Conservation (phyloP, 2,329 filamentous ascomycete species). For the Hypoxylon sp. region DNA sequence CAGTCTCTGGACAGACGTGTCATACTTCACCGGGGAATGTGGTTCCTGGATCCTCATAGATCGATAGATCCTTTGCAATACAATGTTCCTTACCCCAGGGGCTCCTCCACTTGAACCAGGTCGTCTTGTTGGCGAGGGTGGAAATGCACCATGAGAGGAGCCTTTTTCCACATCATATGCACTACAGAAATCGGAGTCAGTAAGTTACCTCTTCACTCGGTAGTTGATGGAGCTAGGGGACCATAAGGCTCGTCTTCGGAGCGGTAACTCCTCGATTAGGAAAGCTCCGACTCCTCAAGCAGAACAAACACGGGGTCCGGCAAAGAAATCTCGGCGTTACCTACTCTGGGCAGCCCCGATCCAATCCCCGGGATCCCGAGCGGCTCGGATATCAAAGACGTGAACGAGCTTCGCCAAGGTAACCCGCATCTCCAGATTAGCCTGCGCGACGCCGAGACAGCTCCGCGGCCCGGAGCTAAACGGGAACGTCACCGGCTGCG, state of each 20-base stretch:
- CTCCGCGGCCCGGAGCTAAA: slow-evolving; percentile 46
- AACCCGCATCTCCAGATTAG: slow-evolving; percentile 48
- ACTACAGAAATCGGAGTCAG: slow-evolving; percentile 5
- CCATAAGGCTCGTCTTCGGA: neutral
- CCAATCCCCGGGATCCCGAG: slow-evolving; percentile 42
- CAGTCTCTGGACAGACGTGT: slow-evolving; percentile 5
- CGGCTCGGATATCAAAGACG: slow-evolving; percentile 40
- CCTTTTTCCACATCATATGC: slow-evolving; percentile 48
- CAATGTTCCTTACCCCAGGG: neutral
- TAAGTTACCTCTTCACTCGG: neutral
- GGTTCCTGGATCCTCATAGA: neutral
- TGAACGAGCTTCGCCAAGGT: slow-evolving; percentile 47
- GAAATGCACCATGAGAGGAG: slow-evolving; percentile 45
- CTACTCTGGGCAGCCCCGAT: slow-evolving; percentile 31
- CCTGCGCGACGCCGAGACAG: slow-evolving; percentile 47
- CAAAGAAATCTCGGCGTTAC: neutral
- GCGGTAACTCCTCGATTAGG: neutral
- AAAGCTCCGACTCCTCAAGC: neutral
- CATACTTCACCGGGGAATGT: neutral
- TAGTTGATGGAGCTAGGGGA: neutral
- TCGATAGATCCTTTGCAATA: neutral
- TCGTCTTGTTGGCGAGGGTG: slow-evolving; percentile 8
- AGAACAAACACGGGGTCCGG: neutral
- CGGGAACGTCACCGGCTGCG: slow-evolving; percentile 36
- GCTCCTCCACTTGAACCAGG: neutral